These are phyloP conservation scores for Trichoderma sp. DNA, from an alignment of 2,329 filamentous ascomycete species.

Conservation along the genomic window DNA sequence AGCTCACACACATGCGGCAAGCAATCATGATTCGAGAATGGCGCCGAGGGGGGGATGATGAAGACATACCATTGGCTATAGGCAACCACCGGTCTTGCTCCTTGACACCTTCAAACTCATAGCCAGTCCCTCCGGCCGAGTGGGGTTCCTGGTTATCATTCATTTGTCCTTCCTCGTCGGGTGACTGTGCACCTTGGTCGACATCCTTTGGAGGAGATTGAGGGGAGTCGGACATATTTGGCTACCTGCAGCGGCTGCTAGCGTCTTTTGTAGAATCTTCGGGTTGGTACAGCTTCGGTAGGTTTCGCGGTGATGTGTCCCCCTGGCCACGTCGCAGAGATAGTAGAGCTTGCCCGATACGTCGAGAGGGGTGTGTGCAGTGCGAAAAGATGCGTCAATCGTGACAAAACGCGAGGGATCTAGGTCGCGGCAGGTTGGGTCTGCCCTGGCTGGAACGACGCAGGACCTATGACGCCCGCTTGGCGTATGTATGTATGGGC, in stretches of 20 bases:
- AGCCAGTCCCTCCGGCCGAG: constrained; percentile 64
- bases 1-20: constrained; percentile 29
- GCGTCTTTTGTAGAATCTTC: constrained; percentile 57
- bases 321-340: constrained; percentile 59
- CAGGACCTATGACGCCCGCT: constrained; percentile 21
- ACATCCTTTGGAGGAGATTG: constrained; percentile 92
- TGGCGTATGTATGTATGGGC: constrained; percentile 19
- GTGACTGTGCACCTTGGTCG: constrained; percentile 88
- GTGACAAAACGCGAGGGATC: constrained; percentile 35
- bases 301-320: constrained; percentile 56
- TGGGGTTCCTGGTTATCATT: constrained; percentile 80
- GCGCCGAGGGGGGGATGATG: constrained; percentile 1
- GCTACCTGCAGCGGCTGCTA: constrained; percentile 64
- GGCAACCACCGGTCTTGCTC: constrained; percentile 99
- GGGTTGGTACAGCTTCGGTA: constrained; percentile 51
- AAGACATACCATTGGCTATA: constrained; percentile 97
- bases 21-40: constrained; percentile 36
- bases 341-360: constrained; percentile 50
- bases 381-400: constrained; percentile 55
- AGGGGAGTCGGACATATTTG: constrained; percentile 87
- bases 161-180: constrained; percentile 93
- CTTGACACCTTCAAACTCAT: constrained; percentile 93
- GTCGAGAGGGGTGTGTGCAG: constrained; percentile 36
- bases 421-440: constrained; percentile 16
- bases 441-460: constrained; percentile 16